These are phyloP conservation scores for Fusarium fracticaudum DNA, from an alignment of 2,329 filamentous ascomycete genomes.

Conservation along the genomic window DNA sequence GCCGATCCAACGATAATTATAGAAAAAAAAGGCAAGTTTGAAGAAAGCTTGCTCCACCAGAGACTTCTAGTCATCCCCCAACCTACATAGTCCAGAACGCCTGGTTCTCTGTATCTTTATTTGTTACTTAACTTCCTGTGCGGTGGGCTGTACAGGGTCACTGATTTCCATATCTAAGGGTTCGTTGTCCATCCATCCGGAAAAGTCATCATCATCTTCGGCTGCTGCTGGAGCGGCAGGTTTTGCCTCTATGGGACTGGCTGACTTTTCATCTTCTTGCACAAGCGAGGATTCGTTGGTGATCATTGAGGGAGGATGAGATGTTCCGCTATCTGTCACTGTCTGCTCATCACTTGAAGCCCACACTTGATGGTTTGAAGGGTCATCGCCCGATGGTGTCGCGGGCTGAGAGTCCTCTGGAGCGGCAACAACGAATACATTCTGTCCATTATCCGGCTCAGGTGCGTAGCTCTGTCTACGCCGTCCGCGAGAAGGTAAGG, in stretches of 20 bases:
- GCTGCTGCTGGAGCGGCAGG: slow-evolving; percentile 27
- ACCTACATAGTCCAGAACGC: slow-evolving; percentile 26
- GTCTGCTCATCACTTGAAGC: slow-evolving; percentile 24
- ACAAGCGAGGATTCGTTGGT: slow-evolving; percentile 18
- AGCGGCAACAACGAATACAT: slow-evolving; percentile 71
- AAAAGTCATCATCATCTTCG: slow-evolving; percentile 49
- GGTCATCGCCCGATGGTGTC: slow-evolving; percentile 57
- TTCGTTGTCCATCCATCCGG: slow-evolving; percentile 50
- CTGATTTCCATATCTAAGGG: slow-evolving; percentile 39
- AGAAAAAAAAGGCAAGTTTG: not conserved
- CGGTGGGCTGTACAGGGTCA: slow-evolving; percentile 21
- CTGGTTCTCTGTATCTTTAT: slow-evolving; percentile 4
- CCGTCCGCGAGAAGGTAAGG: slow-evolving; percentile 53
- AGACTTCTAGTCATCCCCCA: slow-evolving; percentile 11
- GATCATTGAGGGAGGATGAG: slow-evolving; percentile 12
- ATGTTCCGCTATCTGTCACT: slow-evolving; percentile 23
- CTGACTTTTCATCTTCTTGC: slow-evolving; percentile 12
- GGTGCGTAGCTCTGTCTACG: slow-evolving; percentile 48
- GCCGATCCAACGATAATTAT: slow-evolving; percentile 9
- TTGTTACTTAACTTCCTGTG: slow-evolving; percentile 38
- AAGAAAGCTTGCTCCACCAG: slow-evolving; percentile 10
- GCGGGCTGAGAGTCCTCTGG: slow-evolving; percentile 69
- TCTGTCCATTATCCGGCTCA: slow-evolving; percentile 56
- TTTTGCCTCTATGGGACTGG: slow-evolving; percentile 16
- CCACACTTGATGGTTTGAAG: slow-evolving; percentile 29